A percentile compares a stretch with the other conserved stretches of the same genome.
Evolutionary conservation across 2,329 filamentous ascomycete genomes (phyloP).

Genomic region (Blastomyces emzantsi): DNA sequence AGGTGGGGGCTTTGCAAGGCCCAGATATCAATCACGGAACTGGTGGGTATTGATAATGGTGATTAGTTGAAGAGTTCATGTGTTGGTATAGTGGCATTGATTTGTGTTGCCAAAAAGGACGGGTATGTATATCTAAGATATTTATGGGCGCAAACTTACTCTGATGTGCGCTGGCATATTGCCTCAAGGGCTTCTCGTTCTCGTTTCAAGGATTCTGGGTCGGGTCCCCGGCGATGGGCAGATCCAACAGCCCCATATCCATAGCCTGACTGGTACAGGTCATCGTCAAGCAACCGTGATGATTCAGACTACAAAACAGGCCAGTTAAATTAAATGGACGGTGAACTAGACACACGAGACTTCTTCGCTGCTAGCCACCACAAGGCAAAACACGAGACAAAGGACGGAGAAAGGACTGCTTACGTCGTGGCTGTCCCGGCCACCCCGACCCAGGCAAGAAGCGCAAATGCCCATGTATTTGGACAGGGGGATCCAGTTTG

Average conservation of each 20-base stretch:
- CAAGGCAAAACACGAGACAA: neutral
- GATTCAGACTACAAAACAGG: slow-evolving; percentile 30
- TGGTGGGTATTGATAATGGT: slow-evolving; percentile 15
- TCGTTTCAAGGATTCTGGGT: slow-evolving; percentile 35
- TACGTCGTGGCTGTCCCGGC: slow-evolving; percentile 33
- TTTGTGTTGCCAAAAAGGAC: neutral
- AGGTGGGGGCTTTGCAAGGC: slow-evolving; percentile 34
- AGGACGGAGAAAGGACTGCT: slow-evolving; percentile 8
- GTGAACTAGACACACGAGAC: neutral
- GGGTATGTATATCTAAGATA: neutral
- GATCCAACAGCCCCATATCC: slow-evolving; percentile 36
- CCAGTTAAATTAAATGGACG: slow-evolving; percentile 16
- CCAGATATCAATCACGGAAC: slow-evolving; percentile 40
- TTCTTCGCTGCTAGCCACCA: neutral
- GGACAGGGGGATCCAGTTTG: slow-evolving; percentile 1
- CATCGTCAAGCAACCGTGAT: slow-evolving; percentile 38
- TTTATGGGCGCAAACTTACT: slow-evolving; percentile 22
- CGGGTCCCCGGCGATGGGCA: slow-evolving; percentile 29
- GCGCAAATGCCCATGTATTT: slow-evolving; percentile 37
- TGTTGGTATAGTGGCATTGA: neutral
- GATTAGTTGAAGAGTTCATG: neutral
- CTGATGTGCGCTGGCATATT: slow-evolving; percentile 40
- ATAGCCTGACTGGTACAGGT: slow-evolving; percentile 37
- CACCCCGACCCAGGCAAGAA: slow-evolving; percentile 35
- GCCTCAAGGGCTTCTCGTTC: slow-evolving; percentile 39